Evolutionary conservation across 495 filamentous ascomycete species (phyloP).

Genomic region (Aspergillus nanangensis): DNA sequence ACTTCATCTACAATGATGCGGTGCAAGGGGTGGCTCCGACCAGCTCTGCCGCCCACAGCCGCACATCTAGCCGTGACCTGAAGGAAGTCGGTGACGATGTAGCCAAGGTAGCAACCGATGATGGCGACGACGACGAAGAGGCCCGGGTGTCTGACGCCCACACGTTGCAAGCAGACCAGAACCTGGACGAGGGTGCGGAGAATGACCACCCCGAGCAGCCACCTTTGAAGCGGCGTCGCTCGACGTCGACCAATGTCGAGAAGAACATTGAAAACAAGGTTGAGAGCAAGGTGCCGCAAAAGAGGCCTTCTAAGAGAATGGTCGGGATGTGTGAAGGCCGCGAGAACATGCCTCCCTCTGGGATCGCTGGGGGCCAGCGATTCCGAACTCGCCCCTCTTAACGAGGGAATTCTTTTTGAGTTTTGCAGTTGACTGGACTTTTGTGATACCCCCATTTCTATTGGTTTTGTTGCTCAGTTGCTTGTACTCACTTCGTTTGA

Average conservation of each 20-base stretch:
- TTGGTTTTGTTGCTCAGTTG: slow-evolving; percentile 12
- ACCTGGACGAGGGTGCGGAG: slow-evolving; percentile 17
- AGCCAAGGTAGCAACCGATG: slow-evolving; percentile 32
- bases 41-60: slow-evolving; percentile 29
- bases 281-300: slow-evolving; percentile 39
- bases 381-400: slow-evolving; percentile 25
- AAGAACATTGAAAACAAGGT: slow-evolving; percentile 22
- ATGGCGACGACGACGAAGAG: slow-evolving; percentile 18
- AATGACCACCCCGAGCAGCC: slow-evolving; percentile 43
- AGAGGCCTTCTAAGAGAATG: slow-evolving; percentile 42
- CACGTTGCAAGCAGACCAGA: not conserved
- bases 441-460: not conserved
- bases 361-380: slow-evolving; percentile 20
- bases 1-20: slow-evolving; percentile 40
- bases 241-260: slow-evolving; percentile 29
- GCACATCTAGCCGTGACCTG: slow-evolving; percentile 44
- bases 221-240: slow-evolving; percentile 50
- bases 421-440: slow-evolving; percentile 3
- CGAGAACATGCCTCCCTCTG: slow-evolving; percentile 54
- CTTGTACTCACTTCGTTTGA: not conserved
- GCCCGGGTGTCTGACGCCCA: slow-evolving; percentile 16
- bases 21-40: slow-evolving; percentile 35
- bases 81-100: slow-evolving; percentile 54
- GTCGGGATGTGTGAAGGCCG: slow-evolving; percentile 48
- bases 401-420: slow-evolving; percentile 8